A percentile compares a stretch with the other conserved stretches of the same genome.
Conservation (phyloP, 164 flowering plant species). For the Magnolia kwangsiensis region DNA sequence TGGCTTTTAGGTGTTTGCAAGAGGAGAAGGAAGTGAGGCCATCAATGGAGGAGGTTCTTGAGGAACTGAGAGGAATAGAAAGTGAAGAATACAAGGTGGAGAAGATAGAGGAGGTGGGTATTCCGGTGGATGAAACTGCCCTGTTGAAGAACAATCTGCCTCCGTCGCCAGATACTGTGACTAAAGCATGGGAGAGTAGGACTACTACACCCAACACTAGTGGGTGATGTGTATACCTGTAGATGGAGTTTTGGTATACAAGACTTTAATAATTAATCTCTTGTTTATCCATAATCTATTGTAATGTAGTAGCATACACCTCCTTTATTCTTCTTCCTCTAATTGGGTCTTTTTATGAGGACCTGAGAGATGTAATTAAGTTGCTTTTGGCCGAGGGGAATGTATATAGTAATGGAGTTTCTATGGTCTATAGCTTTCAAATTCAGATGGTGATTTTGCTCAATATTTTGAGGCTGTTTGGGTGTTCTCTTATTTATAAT, state of each 20-base stretch:
- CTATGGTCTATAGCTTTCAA: not conserved
- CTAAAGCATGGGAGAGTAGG: conserved; percentile 31
- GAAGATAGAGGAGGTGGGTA: conserved; percentile 34
- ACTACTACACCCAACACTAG: conserved; percentile 18
- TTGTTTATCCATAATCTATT: too few relatives aligned
- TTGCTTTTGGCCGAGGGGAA: not conserved
- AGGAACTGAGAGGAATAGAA: conserved; percentile 33
- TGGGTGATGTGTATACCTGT: not conserved
- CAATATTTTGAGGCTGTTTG: not conserved
- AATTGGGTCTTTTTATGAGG: too few relatives aligned
- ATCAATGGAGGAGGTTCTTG: conserved; percentile 61
- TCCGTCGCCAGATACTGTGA: conserved; percentile 40
- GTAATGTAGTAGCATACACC: too few relatives aligned
- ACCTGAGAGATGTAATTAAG: not conserved
- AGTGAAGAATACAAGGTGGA: conserved; percentile 15
- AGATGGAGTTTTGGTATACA: too few relatives aligned
- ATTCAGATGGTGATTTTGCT: not conserved
- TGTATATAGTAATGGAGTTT: not conserved
- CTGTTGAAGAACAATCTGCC: conserved; percentile 33
- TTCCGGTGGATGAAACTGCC: conserved; percentile 30
- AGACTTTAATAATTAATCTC: not conserved
- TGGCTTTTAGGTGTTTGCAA: conserved; percentile 72
- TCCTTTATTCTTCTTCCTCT: too few relatives aligned
- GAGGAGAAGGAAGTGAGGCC: conserved; percentile 68
- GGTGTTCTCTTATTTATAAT: too few relatives aligned